These are phyloP conservation scores for Ophiostoma fasciatum DNA, from an alignment of 2,329 filamentous ascomycete species.

Conservation along the genomic window DNA sequence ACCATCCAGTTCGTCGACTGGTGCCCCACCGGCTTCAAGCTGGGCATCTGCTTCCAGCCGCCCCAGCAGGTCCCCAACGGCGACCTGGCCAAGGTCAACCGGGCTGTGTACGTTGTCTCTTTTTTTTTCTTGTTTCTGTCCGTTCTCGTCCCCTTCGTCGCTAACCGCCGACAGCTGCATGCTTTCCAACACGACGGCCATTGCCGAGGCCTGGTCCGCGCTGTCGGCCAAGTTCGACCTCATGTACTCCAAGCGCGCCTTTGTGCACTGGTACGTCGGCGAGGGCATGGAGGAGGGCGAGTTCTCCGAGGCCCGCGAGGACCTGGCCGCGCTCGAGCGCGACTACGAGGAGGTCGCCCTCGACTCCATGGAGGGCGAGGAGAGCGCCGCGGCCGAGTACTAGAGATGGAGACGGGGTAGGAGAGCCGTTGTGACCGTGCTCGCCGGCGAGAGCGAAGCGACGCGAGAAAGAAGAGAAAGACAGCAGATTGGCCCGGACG, in stretches of 20 bases:
- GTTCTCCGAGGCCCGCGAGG: slow-evolving; percentile 76
- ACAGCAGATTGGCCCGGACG: too few species aligned
- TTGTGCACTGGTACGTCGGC: slow-evolving; percentile 69
- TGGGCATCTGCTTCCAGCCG: slow-evolving; percentile 99
- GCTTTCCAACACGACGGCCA: slow-evolving; percentile 73
- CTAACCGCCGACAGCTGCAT: slow-evolving; percentile 56
- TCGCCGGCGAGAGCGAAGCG: too few species aligned
- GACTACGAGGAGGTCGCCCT: slow-evolving; percentile 98
- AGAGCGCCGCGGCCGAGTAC: slow-evolving; percentile 80
- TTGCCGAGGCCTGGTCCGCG: slow-evolving; percentile 58
- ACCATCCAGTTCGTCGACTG: slow-evolving; percentile 99
- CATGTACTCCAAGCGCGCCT: slow-evolving; percentile 66
- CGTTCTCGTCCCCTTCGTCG: slow-evolving; percentile 9
- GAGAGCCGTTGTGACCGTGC: too few species aligned
- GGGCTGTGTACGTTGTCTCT: slow-evolving; percentile 65
- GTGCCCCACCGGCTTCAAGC: slow-evolving; percentile 99
- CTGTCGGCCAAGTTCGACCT: slow-evolving; percentile 64
- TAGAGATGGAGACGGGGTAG: slow-evolving; percentile 42
- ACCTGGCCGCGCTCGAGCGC: slow-evolving; percentile 88
- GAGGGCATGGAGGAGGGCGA: slow-evolving; percentile 90
- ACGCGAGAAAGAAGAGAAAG: too few species aligned
- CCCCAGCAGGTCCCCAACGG: slow-evolving; percentile 56
- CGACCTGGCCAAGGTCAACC: slow-evolving; percentile 94
- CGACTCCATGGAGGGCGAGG: slow-evolving; percentile 80
- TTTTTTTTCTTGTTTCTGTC: not conserved